Conservation (phyloP, 495 filamentous ascomycete genomes). For the Aspergillus kassunensis region DNA sequence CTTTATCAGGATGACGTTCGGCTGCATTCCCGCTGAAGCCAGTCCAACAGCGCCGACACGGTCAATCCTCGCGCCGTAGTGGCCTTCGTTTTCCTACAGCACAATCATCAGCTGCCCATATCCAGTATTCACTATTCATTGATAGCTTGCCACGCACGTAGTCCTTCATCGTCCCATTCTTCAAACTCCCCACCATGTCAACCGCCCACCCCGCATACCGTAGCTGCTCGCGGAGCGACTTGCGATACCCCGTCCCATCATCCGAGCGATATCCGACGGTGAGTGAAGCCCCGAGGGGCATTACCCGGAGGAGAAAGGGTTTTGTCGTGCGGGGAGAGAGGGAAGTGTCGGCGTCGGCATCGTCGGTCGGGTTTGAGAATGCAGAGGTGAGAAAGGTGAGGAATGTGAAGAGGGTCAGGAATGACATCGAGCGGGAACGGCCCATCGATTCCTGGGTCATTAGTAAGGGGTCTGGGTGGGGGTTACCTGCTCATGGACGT, state of each 20-base stretch:
- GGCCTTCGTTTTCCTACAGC: constrained; percentile 49
- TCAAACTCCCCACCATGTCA: constrained; percentile 48
- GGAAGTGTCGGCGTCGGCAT: neutral
- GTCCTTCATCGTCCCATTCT: constrained; percentile 46
- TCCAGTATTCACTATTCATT: neutral
- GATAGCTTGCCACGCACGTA: constrained; percentile 27
- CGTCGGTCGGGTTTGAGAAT: neutral
- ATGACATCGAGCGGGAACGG: too few relatives aligned
- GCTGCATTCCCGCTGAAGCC: constrained; percentile 30
- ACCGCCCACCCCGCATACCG: constrained; percentile 37
- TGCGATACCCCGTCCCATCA: constrained; percentile 53
- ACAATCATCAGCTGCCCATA: too few relatives aligned
- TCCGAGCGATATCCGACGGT: constrained; percentile 49
- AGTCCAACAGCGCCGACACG: constrained; percentile 42
- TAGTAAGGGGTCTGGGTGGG: too few relatives aligned
- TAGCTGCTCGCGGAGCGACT: constrained; percentile 35
- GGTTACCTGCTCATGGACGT: too few relatives aligned
- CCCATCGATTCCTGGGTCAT: too few relatives aligned
- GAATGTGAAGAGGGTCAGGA: neutral
- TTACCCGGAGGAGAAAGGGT: constrained; percentile 37
- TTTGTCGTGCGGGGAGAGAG: constrained; percentile 2
- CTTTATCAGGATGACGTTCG: constrained; percentile 49
- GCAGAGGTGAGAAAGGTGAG: neutral
- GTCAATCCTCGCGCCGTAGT: constrained; percentile 43
- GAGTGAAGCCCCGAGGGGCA: constrained; percentile 58